Percentiles rank a stretch among this genome's conserved stretches.
Conservation (phyloP, 2,329 filamentous ascomycete species). For the Rutstroemia sp. region DNA sequence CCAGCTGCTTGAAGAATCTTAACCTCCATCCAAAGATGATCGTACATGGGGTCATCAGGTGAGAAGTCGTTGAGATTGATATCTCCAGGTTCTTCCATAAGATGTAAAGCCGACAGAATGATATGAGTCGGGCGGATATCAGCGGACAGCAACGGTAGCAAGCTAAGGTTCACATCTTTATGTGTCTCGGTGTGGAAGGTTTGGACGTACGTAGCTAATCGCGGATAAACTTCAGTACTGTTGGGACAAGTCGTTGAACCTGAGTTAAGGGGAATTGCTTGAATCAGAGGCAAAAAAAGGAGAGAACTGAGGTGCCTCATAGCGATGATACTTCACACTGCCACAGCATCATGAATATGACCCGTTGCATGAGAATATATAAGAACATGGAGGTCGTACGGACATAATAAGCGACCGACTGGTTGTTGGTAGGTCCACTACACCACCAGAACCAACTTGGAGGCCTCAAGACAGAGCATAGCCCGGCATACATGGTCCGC, state of each 20-base stretch:
- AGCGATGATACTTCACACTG: neutral
- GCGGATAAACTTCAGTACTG: neutral
- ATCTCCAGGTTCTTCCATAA: neutral
- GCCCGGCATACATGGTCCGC: no score
- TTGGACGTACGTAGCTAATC: constrained; percentile 8
- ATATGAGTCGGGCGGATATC: constrained; percentile 7
- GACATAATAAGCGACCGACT: neutral
- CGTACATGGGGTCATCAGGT: constrained; percentile 6
- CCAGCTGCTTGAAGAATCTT: constrained; percentile 7
- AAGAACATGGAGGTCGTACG: no score
- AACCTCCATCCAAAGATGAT: constrained; percentile 11
- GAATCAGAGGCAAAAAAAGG: neutral
- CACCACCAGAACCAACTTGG: no score
- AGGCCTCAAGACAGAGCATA: no score
- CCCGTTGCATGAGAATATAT: neutral
- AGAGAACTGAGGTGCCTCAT: constrained; percentile 4
- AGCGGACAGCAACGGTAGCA: constrained; percentile 5
- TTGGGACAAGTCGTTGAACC: neutral
- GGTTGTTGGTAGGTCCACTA: no score
- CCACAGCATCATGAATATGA: neutral
- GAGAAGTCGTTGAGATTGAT: constrained; percentile 13
- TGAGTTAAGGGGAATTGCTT: constrained; percentile 4
- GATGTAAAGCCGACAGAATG: constrained; percentile 7
- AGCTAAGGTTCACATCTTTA: neutral
- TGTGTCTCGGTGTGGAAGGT: constrained; percentile 1